Percentiles rank a stretch among this genome's conserved stretches.
Evolutionary conservation across 2,329 filamentous ascomycete species (phyloP).

Genomic region (Colletotrichum sojae): DNA sequence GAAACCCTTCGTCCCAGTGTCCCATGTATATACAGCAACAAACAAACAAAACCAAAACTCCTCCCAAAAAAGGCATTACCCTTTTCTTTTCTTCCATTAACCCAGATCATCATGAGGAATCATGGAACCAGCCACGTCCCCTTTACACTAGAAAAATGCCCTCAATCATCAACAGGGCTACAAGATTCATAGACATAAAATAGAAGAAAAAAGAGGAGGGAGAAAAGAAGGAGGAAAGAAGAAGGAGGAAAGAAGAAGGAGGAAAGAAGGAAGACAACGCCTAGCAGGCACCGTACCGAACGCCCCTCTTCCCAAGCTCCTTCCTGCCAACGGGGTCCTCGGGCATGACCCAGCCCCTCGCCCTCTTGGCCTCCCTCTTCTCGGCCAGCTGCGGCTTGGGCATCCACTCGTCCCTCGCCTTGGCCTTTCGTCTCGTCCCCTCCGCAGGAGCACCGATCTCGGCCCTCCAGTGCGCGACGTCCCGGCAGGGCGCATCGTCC

Average conservation of each 20-base stretch:
- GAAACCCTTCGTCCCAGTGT: constrained; percentile 1
- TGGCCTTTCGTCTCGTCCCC: constrained; percentile 77
- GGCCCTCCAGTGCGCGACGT: constrained; percentile 74
- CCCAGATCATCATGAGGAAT: not conserved
- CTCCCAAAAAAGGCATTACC: too few relatives aligned
- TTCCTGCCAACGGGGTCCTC: constrained; percentile 81
- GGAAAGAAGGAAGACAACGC: not conserved
- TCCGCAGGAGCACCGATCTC: constrained; percentile 84
- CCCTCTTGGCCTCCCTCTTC: constrained; percentile 82
- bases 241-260: too few relatives aligned
- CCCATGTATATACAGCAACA: not conserved
- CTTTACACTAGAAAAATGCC: not conserved
- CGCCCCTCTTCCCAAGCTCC: constrained; percentile 78
- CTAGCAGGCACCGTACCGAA: constrained; percentile 67
- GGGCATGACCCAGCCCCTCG: constrained; percentile 81
- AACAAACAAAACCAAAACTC: too few relatives aligned
- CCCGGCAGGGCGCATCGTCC: constrained; percentile 63
- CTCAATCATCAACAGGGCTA: too few relatives aligned
- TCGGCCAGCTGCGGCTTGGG: constrained; percentile 79
- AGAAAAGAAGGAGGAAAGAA: too few relatives aligned
- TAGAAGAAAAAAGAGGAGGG: too few relatives aligned
- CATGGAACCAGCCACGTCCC: constrained; percentile 29
- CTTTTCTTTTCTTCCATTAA: constrained; percentile 7
- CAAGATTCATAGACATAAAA: too few relatives aligned
- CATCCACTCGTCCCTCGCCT: constrained; percentile 82